Percentiles rank a stretch among this genome's conserved stretches.
Conservation (phyloP, 768 basidiomycete genomes). For the Neoboletus magnificus region DNA sequence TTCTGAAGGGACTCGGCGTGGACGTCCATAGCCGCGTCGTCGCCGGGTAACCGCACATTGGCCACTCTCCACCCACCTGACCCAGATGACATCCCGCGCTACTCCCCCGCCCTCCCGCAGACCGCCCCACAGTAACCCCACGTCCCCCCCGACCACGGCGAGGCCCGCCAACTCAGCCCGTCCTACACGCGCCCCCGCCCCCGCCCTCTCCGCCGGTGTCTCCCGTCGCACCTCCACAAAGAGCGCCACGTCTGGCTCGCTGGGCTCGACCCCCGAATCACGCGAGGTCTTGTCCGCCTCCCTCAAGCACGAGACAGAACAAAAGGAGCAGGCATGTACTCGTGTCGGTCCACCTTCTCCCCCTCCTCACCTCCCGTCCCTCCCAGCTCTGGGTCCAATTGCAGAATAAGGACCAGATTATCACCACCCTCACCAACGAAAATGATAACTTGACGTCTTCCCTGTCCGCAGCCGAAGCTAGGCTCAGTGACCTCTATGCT, state of each 20-base stretch:
- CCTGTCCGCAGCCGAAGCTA: conserved; percentile 64
- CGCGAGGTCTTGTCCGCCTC: conserved; percentile 57
- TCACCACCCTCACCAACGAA: conserved; percentile 57
- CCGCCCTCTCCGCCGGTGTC: conserved; percentile 32
- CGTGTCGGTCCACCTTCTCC: conserved; percentile 3
- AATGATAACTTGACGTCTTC: conserved; percentile 63
- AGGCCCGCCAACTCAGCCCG: conserved; percentile 57
- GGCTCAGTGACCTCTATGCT: conserved; percentile 73
- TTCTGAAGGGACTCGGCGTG: conserved; percentile 34
- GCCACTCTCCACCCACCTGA: conserved; percentile 26
- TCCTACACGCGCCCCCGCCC: conserved; percentile 51
- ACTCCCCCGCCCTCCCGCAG: conserved; percentile 47
- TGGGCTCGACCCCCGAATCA: conserved; percentile 42
- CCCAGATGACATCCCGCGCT: conserved; percentile 37
- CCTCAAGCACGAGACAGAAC: conserved; percentile 73
- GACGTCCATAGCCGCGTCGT: conserved; percentile 1
- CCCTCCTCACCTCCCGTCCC: conserved; percentile 7
- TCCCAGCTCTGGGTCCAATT: conserved; percentile 70
- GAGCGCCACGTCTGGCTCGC: conserved; percentile 36
- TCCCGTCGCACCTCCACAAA: conserved; percentile 53
- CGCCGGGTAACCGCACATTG: conserved; percentile 1
- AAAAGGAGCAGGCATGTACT: conserved; percentile 68
- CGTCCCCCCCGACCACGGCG: conserved; percentile 39
- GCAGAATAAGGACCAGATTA: conserved; percentile 75
- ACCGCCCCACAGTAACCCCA: conserved; percentile 38